Conservation (phyloP, 2,329 filamentous ascomycete species). For the Colletotrichum sp. region DNA sequence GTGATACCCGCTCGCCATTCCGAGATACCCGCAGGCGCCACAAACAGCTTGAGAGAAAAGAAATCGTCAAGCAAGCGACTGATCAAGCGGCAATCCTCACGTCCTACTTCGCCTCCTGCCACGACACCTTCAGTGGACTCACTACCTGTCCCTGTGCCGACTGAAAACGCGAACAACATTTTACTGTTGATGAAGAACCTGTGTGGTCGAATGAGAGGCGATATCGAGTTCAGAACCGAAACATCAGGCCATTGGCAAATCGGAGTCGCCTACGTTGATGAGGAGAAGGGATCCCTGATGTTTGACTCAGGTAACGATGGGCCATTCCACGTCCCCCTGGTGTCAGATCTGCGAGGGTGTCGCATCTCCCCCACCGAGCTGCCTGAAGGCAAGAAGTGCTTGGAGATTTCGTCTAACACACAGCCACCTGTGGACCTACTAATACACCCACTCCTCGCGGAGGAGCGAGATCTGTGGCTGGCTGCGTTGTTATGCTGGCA, state of each 20-base stretch:
- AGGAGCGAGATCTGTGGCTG: constrained; percentile 80
- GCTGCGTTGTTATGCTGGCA: constrained; percentile 84
- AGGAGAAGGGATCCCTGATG: constrained; percentile 76
- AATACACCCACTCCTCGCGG: constrained; percentile 66
- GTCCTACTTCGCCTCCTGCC: constrained; percentile 63
- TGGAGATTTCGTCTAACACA: constrained; percentile 53
- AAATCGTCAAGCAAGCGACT: constrained; percentile 54
- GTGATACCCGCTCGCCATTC: constrained; percentile 36
- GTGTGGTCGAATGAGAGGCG: constrained; percentile 80
- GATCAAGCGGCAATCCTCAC: constrained; percentile 59
- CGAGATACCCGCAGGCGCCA: constrained; percentile 19
- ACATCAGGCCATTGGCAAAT: constrained; percentile 67
- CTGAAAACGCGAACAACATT: constrained; percentile 73
- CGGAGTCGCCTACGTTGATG: constrained; percentile 80
- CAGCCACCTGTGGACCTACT: constrained; percentile 65
- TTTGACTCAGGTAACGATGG: constrained; percentile 74
- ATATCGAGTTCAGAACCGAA: constrained; percentile 73
- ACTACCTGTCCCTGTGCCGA: constrained; percentile 63
- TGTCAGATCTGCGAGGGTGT: constrained; percentile 79
- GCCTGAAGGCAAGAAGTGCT: constrained; percentile 50
- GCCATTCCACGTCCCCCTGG: constrained; percentile 68
- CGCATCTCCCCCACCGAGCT: constrained; percentile 64
- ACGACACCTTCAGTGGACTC: constrained; percentile 64
- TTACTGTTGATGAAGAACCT: constrained; percentile 78
- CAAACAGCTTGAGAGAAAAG: constrained; percentile 49